Conservation (phyloP, 768 basidiomycete genomes). For the Termitomyces sp. region DNA sequence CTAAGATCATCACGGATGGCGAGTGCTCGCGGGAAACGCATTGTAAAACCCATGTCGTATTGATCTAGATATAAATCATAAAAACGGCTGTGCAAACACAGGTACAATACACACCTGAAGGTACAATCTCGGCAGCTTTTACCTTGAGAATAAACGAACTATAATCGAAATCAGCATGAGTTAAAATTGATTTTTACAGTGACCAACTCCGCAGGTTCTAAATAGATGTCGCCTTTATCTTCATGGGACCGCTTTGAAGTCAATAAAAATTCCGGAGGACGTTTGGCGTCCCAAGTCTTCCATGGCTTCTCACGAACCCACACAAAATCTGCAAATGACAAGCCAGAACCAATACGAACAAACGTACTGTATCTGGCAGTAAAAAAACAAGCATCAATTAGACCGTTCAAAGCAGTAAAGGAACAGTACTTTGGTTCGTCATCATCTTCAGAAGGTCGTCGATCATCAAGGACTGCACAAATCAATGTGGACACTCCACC, state of each 20-base stretch:
- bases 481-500: constrained; percentile 88
- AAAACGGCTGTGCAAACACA: not conserved
- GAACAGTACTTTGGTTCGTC: constrained; percentile 55
- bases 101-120: constrained; percentile 48
- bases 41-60: constrained; percentile 81
- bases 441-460: constrained; percentile 45
- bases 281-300: constrained; percentile 72
- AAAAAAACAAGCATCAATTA: not conserved
- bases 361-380: constrained; percentile 72
- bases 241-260: constrained; percentile 57
- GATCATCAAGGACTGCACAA: constrained; percentile 83
- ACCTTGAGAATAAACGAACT: constrained; percentile 93
- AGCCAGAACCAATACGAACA: constrained; percentile 84
- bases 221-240: constrained; percentile 87
- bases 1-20: constrained; percentile 74
- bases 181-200: not conserved
- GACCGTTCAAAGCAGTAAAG: not conserved
- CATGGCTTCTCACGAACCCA: constrained; percentile 82
- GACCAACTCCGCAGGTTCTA: constrained; percentile 81
- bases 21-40: constrained; percentile 90
- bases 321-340: constrained; percentile 80
- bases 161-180: not conserved
- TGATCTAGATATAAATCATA: constrained; percentile 45
- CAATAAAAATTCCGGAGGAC: constrained; percentile 64
- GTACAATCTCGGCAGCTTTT: constrained; percentile 88